Evolutionary conservation across 345 rosid genomes (phyloP).

Genomic region (rapeseed (Brassica napus)): DNA sequence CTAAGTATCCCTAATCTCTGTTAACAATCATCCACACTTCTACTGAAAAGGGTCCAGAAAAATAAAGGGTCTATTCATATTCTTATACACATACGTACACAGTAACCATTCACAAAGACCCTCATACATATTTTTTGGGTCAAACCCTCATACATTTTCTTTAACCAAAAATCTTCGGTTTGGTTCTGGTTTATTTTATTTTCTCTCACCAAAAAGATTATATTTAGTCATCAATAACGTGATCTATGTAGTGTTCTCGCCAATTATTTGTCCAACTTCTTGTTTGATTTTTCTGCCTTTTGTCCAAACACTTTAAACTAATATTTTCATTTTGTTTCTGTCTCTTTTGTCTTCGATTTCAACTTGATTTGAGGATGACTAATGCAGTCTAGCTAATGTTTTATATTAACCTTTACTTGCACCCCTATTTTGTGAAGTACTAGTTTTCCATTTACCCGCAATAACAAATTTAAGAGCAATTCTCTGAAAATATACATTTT

Average conservation of each 20-base stretch:
- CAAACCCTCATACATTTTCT: neutral
- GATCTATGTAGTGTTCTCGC: neutral
- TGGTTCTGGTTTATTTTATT: neutral
- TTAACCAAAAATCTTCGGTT: neutral
- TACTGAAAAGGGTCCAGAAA: neutral
- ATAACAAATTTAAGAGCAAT: neutral
- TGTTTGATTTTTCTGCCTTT: neutral
- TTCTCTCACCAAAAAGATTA: conserved; percentile 6
- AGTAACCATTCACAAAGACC: neutral
- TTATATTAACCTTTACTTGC: neutral
- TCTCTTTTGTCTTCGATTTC: conserved; percentile 21
- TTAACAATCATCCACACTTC: neutral
- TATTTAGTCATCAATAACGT: neutral
- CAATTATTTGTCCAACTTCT: conserved; percentile 6
- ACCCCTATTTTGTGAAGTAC: neutral
- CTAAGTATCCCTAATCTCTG: neutral
- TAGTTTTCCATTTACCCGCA: neutral
- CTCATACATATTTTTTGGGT: neutral
- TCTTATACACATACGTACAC: neutral
- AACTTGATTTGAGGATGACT: conserved; percentile 27
- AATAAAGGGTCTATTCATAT: neutral
- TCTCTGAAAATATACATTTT: neutral
- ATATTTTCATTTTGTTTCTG: conserved; percentile 12
- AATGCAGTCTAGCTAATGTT: neutral
- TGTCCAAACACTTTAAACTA: conserved; percentile 3